phyloP scores from a whole-genome alignment of 2,329 filamentous ascomycete genomes.

The Pseudogymnoascus sp. region DNA sequence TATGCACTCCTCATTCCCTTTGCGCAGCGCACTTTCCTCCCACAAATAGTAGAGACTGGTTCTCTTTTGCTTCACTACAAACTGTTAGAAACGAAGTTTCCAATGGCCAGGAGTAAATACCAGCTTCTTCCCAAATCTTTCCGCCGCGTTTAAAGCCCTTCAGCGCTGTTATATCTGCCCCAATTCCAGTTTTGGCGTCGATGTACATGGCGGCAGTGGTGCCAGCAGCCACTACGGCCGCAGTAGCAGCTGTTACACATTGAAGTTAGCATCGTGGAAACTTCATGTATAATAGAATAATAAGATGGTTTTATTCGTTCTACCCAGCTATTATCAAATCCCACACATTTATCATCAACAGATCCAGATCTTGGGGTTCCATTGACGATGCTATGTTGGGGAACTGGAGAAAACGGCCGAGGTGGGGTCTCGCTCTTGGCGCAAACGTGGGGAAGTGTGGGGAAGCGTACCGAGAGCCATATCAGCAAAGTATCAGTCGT shows the following conservation, averaged over 20 bases:
- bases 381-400: neutral
- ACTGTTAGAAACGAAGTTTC: slow-evolving; percentile 9
- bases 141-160: slow-evolving; percentile 33
- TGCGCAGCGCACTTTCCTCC: slow-evolving; percentile 43
- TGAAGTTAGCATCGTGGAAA: neutral
- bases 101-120: slow-evolving; percentile 30
- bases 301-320: neutral
- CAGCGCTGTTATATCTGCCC: slow-evolving; percentile 50
- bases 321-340: neutral
- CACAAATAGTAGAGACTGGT: slow-evolving; percentile 60
- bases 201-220: slow-evolving; percentile 46
- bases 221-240: slow-evolving; percentile 25
- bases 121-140: slow-evolving; percentile 39
- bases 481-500: neutral
- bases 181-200: slow-evolving; percentile 61
- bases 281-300: neutral
- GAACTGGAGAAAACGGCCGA: neutral
- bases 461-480: slow-evolving; percentile 1
- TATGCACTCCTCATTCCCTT: slow-evolving; percentile 49
- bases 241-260: slow-evolving; percentile 15
- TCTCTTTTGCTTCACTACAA: slow-evolving; percentile 41
- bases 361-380: neutral
- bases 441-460: slow-evolving; percentile 7
- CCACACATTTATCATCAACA: neutral
- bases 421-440: neutral